Evolutionary conservation across 2,329 filamentous ascomycete species (phyloP), one percentile per base, ranked within the genome.

Genomic region (Fusarium staphyleae): DNA sequence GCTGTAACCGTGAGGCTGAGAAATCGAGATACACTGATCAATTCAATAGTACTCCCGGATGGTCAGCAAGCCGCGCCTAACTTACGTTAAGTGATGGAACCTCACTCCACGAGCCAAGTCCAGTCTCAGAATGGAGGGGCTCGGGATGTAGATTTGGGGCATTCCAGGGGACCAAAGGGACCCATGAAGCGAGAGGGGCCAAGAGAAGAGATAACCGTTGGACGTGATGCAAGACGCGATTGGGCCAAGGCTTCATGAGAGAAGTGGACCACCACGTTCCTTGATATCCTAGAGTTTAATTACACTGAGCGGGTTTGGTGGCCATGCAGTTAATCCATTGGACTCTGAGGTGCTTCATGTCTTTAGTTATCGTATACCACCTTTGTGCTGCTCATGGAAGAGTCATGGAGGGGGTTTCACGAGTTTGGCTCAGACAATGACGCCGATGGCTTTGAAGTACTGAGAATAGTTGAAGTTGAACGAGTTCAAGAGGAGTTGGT

Each of bases 211-310:
- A 52, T 44, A 44, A 51, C 40, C 50, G 62, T 63, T 59, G 48
- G 48, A 57, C 55, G 44, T 54, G 52, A 56, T 47, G 51, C 52
- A 53, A 63, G 51, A 55, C 48, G 61, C 58, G 51, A 64, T 54
- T 57, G 44, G 65, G 59, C 44, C 57, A 59, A 48, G 57, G 49
- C 53, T 48, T 54, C 43, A 52, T 43, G 48, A 48, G 59, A 60
- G 47, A 57, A 67, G 65, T 62, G 63, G 59, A 60, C 45, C 53
- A 51, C 37, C 40, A 50, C 36, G 46, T 62, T 57, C 59, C 63
- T 64, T 57, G 54, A 52, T 52, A 54, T 56, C 65, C 62, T 68
- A 55, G 56, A 57, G 63, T 68, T 66, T 66, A 67, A 66, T 68
- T 66, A 61, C 61, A 35, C 59, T 39, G 47, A 52, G 58, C 48